A percentile compares a stretch with the other conserved stretches of the same genome.
Conservation (phyloP, 148 eudicot genomes). For the Persicaria maculosa region DNA sequence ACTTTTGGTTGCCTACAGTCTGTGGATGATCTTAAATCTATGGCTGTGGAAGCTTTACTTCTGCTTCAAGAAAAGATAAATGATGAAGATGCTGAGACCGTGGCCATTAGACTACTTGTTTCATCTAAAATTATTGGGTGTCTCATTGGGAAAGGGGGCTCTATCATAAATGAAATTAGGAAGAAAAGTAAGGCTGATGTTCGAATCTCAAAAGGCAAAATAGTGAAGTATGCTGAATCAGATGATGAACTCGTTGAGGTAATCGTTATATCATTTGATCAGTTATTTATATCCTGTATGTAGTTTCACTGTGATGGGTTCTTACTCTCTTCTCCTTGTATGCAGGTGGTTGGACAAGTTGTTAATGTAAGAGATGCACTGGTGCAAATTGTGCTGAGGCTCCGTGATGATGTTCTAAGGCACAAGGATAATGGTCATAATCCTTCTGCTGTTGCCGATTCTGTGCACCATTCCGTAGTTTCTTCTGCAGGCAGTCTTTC, state of each 20-base stretch:
- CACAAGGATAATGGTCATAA: conserved; percentile 46
- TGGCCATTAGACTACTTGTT: conserved; percentile 55
- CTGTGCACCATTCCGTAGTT: conserved; percentile 43
- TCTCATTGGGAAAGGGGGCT: conserved; percentile 85
- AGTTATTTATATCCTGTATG: neutral
- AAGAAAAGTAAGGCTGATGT: conserved; percentile 73
- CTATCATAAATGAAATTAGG: conserved; percentile 82
- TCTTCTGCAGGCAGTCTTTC: conserved; percentile 55
- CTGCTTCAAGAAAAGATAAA: conserved; percentile 92
- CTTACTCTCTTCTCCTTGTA: conserved; percentile 1
- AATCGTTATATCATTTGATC: neutral
- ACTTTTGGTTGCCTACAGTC: conserved; percentile 38
- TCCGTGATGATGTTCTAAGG: conserved; percentile 72
- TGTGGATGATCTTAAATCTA: conserved; percentile 68
- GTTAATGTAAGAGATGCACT: conserved; percentile 83
- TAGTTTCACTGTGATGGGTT: neutral
- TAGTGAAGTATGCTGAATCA: conserved; percentile 55
- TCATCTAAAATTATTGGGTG: conserved; percentile 82
- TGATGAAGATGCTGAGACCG: conserved; percentile 64
- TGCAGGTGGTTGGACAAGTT: conserved; percentile 70
- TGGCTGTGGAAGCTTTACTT: conserved; percentile 87
- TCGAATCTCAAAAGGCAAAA: conserved; percentile 68
- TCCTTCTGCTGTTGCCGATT: conserved; percentile 40
- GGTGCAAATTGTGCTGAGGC: conserved; percentile 72
- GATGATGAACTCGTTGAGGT: conserved; percentile 81